Evolutionary conservation across 371 early-diverging fungal genomes (phyloP).

Genomic region (Saksenaea oblongispora): DNA sequence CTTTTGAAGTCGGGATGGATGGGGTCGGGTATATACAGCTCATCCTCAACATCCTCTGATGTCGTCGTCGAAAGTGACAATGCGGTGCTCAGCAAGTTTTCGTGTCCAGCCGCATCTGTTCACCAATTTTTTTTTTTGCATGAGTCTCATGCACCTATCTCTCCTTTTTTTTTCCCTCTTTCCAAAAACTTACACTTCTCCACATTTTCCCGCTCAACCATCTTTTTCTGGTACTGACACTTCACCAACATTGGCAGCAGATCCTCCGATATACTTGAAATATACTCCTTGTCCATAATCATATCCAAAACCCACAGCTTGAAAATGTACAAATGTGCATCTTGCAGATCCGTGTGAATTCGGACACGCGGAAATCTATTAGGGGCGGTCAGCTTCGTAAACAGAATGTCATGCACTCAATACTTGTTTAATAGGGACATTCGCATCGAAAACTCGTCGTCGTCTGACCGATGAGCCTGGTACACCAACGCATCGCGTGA

Average conservation of each 20-base stretch:
- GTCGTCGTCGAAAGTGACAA: slow-evolving; percentile 50
- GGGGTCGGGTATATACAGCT: slow-evolving; percentile 22
- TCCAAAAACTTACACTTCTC: slow-evolving; percentile 54
- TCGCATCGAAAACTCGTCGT: slow-evolving; percentile 75
- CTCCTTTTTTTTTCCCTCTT: slow-evolving; percentile 2
- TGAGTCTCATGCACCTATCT: background rate
- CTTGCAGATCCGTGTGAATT: slow-evolving; percentile 75
- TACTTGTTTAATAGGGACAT: slow-evolving; percentile 72
- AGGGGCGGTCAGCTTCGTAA: slow-evolving; percentile 1
- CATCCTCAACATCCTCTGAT: slow-evolving; percentile 34
- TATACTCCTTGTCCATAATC: slow-evolving; percentile 64
- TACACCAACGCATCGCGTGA: slow-evolving; percentile 75
- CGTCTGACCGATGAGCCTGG: slow-evolving; percentile 51
- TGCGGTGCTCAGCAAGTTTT: slow-evolving; percentile 42
- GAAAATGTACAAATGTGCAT: slow-evolving; percentile 90
- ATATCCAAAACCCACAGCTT: slow-evolving; percentile 89
- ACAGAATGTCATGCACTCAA: background rate
- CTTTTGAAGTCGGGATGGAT: slow-evolving; percentile 39
- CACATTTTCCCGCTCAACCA: slow-evolving; percentile 69
- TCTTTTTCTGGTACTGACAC: slow-evolving; percentile 69
- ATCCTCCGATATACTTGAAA: slow-evolving; percentile 82
- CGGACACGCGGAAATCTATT: slow-evolving; percentile 74
- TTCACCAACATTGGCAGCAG: slow-evolving; percentile 83
- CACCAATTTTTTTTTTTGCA: background rate
- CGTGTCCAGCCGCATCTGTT: slow-evolving; percentile 33